Evolutionary conservation across 768 basidiomycete species (phyloP).

Genomic region (Xerocomus brunneocitrinus): DNA sequence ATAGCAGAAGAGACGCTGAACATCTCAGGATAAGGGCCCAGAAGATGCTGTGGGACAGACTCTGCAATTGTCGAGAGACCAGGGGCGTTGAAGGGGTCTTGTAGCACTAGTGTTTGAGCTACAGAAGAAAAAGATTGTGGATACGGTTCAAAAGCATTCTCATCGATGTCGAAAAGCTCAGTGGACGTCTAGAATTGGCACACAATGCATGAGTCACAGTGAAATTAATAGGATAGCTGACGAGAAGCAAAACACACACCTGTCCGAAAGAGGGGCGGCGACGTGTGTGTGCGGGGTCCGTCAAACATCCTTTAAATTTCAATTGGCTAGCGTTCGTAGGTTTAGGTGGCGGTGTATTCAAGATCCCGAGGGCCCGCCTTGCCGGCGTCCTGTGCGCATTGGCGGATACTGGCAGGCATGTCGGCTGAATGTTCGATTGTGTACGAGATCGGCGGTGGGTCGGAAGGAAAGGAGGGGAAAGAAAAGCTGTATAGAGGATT

Average conservation of each 20-base stretch:
- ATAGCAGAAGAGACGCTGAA: conserved; percentile 10
- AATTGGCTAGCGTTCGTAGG: conserved; percentile 49
- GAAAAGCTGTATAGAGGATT: conserved; percentile 38
- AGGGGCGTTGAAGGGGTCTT: conserved; percentile 41
- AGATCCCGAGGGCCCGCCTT: conserved; percentile 34
- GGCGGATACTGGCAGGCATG: conserved; percentile 25
- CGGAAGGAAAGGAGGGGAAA: conserved; percentile 56
- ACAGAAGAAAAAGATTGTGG: conserved; percentile 35
- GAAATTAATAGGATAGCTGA: conserved; percentile 9
- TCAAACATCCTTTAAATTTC: conserved; percentile 65
- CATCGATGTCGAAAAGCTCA: conserved; percentile 72
- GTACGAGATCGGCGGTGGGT: conserved; percentile 54
- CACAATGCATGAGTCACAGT: conserved; percentile 12
- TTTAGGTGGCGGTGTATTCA: conserved; percentile 65
- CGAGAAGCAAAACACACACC: conserved; percentile 27
- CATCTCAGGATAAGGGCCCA: conserved; percentile 22
- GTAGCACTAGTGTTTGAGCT: conserved; percentile 33
- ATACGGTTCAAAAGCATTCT: conserved; percentile 57
- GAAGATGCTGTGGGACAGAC: conserved; percentile 22
- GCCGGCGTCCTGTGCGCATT: conserved; percentile 29
- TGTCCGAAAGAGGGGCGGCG: conserved; percentile 39
- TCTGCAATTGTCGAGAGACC: conserved; percentile 32
- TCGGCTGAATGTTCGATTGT: conserved; percentile 47
- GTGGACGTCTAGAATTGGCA: conserved; percentile 37
- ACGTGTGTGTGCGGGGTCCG: conserved; percentile 59